Evolutionary conservation across 2,329 filamentous ascomycete species (phyloP).

Genomic region (Hypoxylon sp.): DNA sequence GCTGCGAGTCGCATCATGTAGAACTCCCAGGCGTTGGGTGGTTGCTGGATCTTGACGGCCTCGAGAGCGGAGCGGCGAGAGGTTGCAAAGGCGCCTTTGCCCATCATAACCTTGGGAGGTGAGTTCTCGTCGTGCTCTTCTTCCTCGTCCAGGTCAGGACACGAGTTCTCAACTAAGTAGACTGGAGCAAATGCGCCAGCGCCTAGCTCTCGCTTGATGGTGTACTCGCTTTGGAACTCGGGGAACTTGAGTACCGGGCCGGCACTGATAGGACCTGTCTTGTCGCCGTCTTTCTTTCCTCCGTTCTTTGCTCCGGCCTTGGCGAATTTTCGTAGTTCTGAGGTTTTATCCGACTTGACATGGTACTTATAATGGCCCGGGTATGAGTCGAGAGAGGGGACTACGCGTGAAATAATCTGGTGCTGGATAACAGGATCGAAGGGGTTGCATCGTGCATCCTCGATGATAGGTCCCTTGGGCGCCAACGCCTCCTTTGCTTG

Average conservation of each 20-base stretch:
- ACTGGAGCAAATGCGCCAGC: constrained; percentile 95
- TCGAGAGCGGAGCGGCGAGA: constrained; percentile 70
- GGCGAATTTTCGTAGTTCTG: constrained; percentile 83
- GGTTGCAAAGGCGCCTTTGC: constrained; percentile 67
- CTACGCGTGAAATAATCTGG: constrained; percentile 76
- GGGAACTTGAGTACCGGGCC: constrained; percentile 74
- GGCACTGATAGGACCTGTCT: constrained; percentile 63
- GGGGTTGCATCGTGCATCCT: constrained; percentile 87
- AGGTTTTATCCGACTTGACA: constrained; percentile 67
- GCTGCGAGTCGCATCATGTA: constrained; percentile 90
- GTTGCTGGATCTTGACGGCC: constrained; percentile 93
- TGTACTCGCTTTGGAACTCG: constrained; percentile 73
- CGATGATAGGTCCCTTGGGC: constrained; percentile 76
- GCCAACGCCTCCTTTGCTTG: constrained; percentile 50
- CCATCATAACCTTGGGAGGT: constrained; percentile 59
- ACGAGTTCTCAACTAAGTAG: constrained; percentile 84
- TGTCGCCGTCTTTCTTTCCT: constrained; percentile 66
- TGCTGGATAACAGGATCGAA: constrained; percentile 78
- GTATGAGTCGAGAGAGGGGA: constrained; percentile 78
- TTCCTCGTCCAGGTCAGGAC: constrained; percentile 56
- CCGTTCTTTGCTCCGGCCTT: constrained; percentile 68
- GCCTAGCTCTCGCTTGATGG: constrained; percentile 84
- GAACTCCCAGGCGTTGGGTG: constrained; percentile 92
- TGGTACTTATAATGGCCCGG: constrained; percentile 81
- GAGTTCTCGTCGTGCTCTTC: constrained; percentile 50